Base-by-base conservation (phyloP, 495 filamentous ascomycete species). In the Neurospora sp. region DNA sequence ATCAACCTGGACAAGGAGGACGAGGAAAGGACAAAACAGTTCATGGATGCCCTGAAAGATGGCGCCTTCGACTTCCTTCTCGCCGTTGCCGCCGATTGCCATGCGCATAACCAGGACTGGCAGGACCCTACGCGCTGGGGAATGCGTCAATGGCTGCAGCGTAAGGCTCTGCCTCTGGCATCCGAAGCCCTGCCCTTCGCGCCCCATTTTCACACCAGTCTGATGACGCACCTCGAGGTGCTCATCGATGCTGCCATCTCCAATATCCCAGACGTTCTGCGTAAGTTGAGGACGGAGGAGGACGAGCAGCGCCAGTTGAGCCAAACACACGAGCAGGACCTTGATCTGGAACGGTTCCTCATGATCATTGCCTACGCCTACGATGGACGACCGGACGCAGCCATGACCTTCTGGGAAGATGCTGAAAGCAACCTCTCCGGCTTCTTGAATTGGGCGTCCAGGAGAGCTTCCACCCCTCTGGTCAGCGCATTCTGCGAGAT, bases 401-500 rank as follows among this genome's bases (percentile, higher is more conserved):
- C 94, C 31, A 89, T 94, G 78, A 89, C 88, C 53, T 97, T 98
- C 74, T 98, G 95, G 95, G 86, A 85, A 66, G 94, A 96, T 74
- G 86, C 89, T 3, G 96, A 98, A 74, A 91, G 92, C 75, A 97
- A 97, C 75, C 83, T 98, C 53, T 91, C 91, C 74, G 96, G 96
- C 6, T 99, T 99, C 78, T 84, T 99, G 74, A 91, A 94, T 72
- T 99, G 96, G 96, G 93, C 95, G 37, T 97, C 96, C 3, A 90
- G 90, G 74, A 87, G 94, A 75, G 93, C 95, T 75, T 96, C 96
- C 9, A 97, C 96, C 7, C 96, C 96, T 20, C 89, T 96, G 40
- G 94, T 94, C 70, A 94, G 93, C 77, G 94, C 94, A 18, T 98
- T 98, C 76, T 98, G 94, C 80, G 97, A 98, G 80, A 91, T 98